Evolutionary conservation across 2,329 filamentous ascomycete genomes (phyloP).

Genomic region (Bertia moriformis): DNA sequence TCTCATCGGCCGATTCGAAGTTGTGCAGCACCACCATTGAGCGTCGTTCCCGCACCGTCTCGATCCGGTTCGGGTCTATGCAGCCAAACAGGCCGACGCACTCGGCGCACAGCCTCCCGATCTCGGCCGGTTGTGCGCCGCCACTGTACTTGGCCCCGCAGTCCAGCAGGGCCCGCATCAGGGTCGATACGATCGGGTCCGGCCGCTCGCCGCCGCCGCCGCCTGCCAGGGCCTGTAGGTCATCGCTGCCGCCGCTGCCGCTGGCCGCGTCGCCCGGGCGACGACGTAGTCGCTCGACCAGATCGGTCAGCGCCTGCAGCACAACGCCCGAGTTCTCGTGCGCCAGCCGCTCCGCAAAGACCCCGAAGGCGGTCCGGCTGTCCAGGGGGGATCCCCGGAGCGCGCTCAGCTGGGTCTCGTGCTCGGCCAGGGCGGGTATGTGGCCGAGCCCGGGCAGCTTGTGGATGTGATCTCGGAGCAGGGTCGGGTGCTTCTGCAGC

Average conservation of each 20-base stretch:
- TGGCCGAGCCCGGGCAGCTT: conserved; percentile 65
- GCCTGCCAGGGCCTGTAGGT: conserved; percentile 64
- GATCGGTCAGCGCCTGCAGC: conserved; percentile 63
- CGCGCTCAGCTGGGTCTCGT: conserved; percentile 49
- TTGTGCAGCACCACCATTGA: conserved; percentile 82
- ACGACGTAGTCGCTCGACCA: conserved; percentile 51
- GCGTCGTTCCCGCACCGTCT: conserved; percentile 61
- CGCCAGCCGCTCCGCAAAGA: conserved; percentile 59
- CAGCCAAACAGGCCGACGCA: conserved; percentile 83
- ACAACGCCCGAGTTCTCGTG: conserved; percentile 83
- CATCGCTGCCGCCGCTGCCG: conserved; percentile 60
- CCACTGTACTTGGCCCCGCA: conserved; percentile 73
- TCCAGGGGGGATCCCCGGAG: conserved; percentile 55
- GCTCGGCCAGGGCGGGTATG: conserved; percentile 53
- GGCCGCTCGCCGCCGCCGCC: conserved; percentile 86
- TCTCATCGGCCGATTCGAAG: conserved; percentile 65
- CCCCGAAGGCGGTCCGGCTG: conserved; percentile 48
- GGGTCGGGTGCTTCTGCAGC: conserved; percentile 41
- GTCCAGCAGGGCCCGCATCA: conserved; percentile 71
- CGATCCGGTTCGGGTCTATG: conserved; percentile 78
- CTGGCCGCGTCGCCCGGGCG: too few relatives aligned
- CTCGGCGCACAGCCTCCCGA: conserved; percentile 61
- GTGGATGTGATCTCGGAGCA: conserved; percentile 53
- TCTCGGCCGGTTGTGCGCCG: conserved; percentile 45
- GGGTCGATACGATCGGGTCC: conserved; percentile 53